phyloP scores from a whole-genome alignment of 805 yeast genomes.

The Ogataea sp. region DNA sequence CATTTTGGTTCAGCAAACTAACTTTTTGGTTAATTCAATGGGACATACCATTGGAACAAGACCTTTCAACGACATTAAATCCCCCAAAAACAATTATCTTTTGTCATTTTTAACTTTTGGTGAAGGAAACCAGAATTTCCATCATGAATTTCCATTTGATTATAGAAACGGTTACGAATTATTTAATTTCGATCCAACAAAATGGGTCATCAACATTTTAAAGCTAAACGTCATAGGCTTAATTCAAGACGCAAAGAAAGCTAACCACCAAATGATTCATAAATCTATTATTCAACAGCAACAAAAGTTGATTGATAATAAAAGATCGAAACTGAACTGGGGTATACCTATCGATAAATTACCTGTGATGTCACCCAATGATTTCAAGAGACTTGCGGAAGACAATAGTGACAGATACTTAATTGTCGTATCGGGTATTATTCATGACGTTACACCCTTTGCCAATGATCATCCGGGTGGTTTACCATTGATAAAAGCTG shows the following conservation, averaged over 20 bases:
- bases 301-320: slow-evolving; percentile 71
- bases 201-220: slow-evolving; percentile 54
- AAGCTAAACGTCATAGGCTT: slow-evolving; percentile 51
- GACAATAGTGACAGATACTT: slow-evolving; percentile 34
- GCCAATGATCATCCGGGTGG: slow-evolving; percentile 96
- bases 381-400: slow-evolving; percentile 32
- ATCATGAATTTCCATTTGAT: slow-evolving; percentile 92
- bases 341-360: slow-evolving; percentile 87
- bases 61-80: slow-evolving; percentile 66
- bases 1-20: slow-evolving; percentile 69
- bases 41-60: slow-evolving; percentile 75
- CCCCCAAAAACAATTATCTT: slow-evolving; percentile 62
- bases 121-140: slow-evolving; percentile 88
- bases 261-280: slow-evolving; percentile 55
- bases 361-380: slow-evolving; percentile 51
- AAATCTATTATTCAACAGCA: slow-evolving; percentile 73
- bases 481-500: slow-evolving; percentile 61
- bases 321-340: slow-evolving; percentile 80
- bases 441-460: slow-evolving; percentile 89
- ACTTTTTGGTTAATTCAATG: slow-evolving; percentile 70
- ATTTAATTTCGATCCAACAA: slow-evolving; percentile 83
- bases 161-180: slow-evolving; percentile 67
- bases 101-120: slow-evolving; percentile 71
- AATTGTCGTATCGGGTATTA: slow-evolving; percentile 82
- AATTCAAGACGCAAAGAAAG: slow-evolving; percentile 47